Evolutionary conservation across 129 eudicot genomes (phyloP), one percentile per base, ranked within the genome.

Genomic region (Lactuca sativa): DNA sequence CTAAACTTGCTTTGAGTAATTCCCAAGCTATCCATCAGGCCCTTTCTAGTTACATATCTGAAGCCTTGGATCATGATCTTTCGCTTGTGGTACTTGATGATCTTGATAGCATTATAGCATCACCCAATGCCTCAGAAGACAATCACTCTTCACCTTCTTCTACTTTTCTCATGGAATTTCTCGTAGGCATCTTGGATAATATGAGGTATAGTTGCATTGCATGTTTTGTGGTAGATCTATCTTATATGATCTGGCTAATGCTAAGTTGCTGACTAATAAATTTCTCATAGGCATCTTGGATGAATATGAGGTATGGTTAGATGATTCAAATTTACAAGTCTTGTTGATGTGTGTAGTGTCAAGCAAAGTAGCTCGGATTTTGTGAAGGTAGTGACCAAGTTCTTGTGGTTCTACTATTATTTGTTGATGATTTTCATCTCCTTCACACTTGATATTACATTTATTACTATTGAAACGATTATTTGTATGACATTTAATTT

Each of bases 11-110:
- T 61, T 78, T 74, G 32, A 95, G 84, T 69, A 95, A 95, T 77
- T 85, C 89, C 67, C 66, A 88, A 40, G 66, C 87, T 64, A 78
- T 95, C 60, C 96, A 83, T 74, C 97, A 95, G 74, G 77, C 74
- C 31, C 82, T 95, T 55, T 83, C 88, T 31, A 80, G 88, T 63
- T 76, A 85, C 82, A 81, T 95, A 70, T 78, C 97, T 64, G 99
- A 95, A 81, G 99, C 99, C 21, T 74, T 95, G 64, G 97, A 95
- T 77, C 92, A 86, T 74, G 87, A 91, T 54, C 99, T 97, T 44
- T 82, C 99, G 6, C 77, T 90, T 66, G 71, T 95, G 68, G 65
- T 95, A 40, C 84, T 95, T 63, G 99, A 95, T 78, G 99, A 95
- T 87, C 89, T 95, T 44, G 99, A 95, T 71, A 90, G 91, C 82